Percentiles rank a stretch among this genome's conserved stretches.
Conservation (phyloP, 352 stramenopile genomes). For the Aphanomyces euteiches region DNA sequence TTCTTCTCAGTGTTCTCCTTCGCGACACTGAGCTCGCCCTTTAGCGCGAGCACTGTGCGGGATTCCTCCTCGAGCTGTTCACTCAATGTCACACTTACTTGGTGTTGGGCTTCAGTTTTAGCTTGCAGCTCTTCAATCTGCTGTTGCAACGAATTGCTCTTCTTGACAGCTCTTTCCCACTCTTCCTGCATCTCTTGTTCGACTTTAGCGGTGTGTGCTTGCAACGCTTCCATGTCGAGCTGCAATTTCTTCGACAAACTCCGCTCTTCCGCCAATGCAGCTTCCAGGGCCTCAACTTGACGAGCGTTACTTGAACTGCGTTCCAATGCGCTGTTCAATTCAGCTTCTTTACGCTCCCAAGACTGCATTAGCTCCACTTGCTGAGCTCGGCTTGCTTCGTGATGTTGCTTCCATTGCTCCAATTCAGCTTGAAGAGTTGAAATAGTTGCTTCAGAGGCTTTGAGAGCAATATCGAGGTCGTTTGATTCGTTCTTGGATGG, state of each 20-base stretch:
- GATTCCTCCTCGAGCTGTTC: conserved; percentile 6
- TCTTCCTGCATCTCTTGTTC: conserved; percentile 19
- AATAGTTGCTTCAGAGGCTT: neutral
- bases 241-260: neutral
- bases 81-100: neutral
- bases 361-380: neutral
- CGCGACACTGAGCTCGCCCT: neutral
- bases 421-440: neutral
- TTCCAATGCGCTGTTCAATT: neutral
- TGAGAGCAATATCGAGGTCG: neutral
- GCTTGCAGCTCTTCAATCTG: neutral
- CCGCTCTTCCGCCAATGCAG: neutral
- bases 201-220: neutral
- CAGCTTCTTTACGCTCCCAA: neutral
- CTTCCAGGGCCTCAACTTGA: neutral
- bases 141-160: neutral
- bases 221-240: neutral
- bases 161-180: conserved; percentile 4
- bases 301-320: neutral
- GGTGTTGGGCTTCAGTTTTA: neutral
- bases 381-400: conserved; percentile 1
- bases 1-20: neutral
- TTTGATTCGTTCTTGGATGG: neutral
- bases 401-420: conserved; percentile 13
- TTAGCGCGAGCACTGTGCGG: neutral